phyloP scores from a whole-genome alignment of 1,284 basidiomycete species.

The Anthracocystis walkeri region DNA sequence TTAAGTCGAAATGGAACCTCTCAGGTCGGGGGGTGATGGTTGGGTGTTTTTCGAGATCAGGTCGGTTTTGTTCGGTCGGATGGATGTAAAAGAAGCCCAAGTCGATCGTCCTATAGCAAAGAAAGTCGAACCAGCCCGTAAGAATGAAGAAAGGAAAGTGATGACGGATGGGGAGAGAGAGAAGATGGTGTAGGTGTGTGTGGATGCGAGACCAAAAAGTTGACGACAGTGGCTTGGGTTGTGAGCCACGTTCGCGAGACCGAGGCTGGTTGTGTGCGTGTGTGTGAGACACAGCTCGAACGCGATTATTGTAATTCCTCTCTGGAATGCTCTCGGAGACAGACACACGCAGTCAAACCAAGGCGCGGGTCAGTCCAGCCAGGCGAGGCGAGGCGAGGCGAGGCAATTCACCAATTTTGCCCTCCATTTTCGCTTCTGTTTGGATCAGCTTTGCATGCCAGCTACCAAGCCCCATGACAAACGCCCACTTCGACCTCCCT shows the following conservation, averaged over 20 bases:
- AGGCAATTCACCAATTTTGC: neutral
- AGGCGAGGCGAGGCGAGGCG: no score
- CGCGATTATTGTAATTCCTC: no score
- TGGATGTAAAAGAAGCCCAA: neutral
- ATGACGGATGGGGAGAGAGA: constrained; percentile 6
- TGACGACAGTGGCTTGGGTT: constrained; percentile 2
- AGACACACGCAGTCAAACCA: no score
- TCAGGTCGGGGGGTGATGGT: neutral
- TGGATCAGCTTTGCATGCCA: constrained; percentile 4
- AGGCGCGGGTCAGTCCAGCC: no score
- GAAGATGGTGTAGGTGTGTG: neutral
- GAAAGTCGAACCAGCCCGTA: neutral
- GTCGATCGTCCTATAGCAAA: no score
- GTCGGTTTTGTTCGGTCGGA: neutral
- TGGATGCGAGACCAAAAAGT: constrained; percentile 2
- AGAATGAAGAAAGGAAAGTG: neutral
- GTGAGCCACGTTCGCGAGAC: no score
- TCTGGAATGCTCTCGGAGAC: no score
- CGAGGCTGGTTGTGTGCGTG: no score
- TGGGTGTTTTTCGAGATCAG: no score
- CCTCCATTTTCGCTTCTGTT: neutral
- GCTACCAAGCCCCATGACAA: neutral
- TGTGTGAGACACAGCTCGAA: no score
- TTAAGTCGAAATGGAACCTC: neutral
- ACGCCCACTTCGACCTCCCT: no score